These are phyloP conservation scores for Xylaria acuta DNA, from an alignment of 495 filamentous ascomycete species.

Conservation along the genomic window DNA sequence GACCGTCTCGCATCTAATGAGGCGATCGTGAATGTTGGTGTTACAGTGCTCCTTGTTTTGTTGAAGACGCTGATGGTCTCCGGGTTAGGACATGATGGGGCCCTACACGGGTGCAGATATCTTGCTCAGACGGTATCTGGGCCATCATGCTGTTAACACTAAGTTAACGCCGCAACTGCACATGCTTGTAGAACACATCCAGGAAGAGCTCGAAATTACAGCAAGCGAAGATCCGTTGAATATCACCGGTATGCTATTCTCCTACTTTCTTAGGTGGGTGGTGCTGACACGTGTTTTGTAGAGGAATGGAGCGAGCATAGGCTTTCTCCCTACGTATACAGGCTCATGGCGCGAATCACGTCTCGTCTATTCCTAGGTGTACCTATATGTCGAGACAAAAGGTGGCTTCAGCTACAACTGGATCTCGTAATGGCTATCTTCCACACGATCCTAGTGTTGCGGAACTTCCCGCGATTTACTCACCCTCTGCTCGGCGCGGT, in stretches of 20 bases:
- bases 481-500: neutral
- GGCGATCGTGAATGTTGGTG: neutral
- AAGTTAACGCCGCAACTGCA: slow-evolving; percentile 13
- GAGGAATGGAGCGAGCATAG: slow-evolving; percentile 7
- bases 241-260: neutral
- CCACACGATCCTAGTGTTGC: neutral
- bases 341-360: neutral
- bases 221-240: slow-evolving; percentile 3
- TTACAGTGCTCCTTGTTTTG: neutral
- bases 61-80: neutral
- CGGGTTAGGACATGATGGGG: neutral
- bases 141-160: slow-evolving; percentile 7
- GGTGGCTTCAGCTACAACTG: neutral
- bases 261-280: no score
- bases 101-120: neutral
- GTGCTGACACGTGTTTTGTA: neutral
- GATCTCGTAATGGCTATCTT: slow-evolving; percentile 5
- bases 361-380: neutral
- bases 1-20: neutral
- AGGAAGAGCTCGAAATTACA: neutral
- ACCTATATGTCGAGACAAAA: neutral
- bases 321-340: neutral
- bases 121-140: neutral
- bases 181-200: neutral
- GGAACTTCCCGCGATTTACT: neutral